A percentile compares a stretch with the other conserved stretches of the same genome.
These are phyloP conservation scores for Metrosideros polymorpha DNA, from an alignment of 441 rosid species.

Conservation along the genomic window DNA sequence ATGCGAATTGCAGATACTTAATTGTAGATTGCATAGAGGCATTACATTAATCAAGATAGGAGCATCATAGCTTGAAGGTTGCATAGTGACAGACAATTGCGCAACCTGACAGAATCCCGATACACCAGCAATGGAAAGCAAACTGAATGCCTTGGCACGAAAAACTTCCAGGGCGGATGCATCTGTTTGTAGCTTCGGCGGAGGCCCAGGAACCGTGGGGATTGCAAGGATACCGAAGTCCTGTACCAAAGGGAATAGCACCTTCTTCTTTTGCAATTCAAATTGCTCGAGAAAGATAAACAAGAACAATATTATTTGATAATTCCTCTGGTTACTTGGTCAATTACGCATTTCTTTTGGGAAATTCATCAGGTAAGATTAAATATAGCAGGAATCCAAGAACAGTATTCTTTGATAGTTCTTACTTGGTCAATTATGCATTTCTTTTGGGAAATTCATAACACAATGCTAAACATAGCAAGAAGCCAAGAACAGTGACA, in stretches of 20 bases:
- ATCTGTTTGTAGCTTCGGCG: constrained; percentile 64
- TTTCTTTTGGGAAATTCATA: constrained; percentile 7
- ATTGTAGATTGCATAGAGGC: background rate
- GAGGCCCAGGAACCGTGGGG: constrained; percentile 85
- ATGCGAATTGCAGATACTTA: background rate
- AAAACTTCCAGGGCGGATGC: constrained; percentile 40
- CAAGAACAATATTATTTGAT: background rate
- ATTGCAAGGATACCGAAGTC: constrained; percentile 57
- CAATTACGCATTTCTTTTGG: background rate
- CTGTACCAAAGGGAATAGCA: constrained; percentile 16
- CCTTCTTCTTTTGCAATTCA: background rate
- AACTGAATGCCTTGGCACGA: constrained; percentile 66
- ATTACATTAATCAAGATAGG: background rate
- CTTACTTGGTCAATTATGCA: background rate
- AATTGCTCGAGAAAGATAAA: background rate
- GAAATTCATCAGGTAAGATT: no score
- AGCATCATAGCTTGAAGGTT: background rate
- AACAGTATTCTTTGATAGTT: background rate
- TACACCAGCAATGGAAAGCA: constrained; percentile 68
- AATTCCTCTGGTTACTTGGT: no score
- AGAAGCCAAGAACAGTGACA: background rate
- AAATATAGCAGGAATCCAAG: no score
- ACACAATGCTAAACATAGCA: background rate
- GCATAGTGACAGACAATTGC: background rate
- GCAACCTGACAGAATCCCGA: constrained; percentile 89